Conservation (phyloP, 371 early-diverging fungal species). For the Sporodiniella umbellata region DNA sequence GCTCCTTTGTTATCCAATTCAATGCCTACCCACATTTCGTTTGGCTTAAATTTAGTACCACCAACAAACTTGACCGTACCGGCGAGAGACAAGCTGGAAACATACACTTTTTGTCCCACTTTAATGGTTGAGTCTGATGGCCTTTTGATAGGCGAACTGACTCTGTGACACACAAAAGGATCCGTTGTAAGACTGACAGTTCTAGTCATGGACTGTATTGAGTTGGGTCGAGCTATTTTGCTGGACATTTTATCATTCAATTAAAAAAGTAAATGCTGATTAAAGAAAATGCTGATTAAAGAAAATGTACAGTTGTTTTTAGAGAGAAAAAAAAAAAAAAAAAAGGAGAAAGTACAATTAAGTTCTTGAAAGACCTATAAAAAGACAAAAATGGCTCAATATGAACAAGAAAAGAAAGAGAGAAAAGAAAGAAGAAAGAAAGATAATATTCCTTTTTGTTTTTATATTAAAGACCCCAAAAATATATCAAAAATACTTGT, state of each 20-base stretch:
- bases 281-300: too few species aligned
- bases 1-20: conserved; percentile 69
- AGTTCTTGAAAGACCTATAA: neutral
- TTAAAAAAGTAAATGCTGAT: neutral
- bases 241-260: conserved; percentile 2
- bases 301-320: neutral
- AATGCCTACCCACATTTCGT: conserved; percentile 79
- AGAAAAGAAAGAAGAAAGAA: neutral
- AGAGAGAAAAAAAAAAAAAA: neutral
- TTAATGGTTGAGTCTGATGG: conserved; percentile 5
- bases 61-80: conserved; percentile 63
- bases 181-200: neutral
- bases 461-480: too few species aligned
- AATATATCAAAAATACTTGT: neutral
- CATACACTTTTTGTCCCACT: conserved; percentile 11
- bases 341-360: neutral
- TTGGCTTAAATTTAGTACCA: conserved; percentile 7
- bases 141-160: conserved; percentile 1
- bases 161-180: neutral
- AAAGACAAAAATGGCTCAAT: neutral
- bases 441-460: too few species aligned
- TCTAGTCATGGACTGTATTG: neutral
- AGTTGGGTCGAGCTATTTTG: conserved; percentile 16
- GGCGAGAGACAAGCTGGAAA: neutral
- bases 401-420: conserved; percentile 29